Evolutionary conservation across 2,329 filamentous ascomycete species (phyloP), one percentile per base, ranked within the genome.

Genomic region (Colletotrichum filicis): DNA sequence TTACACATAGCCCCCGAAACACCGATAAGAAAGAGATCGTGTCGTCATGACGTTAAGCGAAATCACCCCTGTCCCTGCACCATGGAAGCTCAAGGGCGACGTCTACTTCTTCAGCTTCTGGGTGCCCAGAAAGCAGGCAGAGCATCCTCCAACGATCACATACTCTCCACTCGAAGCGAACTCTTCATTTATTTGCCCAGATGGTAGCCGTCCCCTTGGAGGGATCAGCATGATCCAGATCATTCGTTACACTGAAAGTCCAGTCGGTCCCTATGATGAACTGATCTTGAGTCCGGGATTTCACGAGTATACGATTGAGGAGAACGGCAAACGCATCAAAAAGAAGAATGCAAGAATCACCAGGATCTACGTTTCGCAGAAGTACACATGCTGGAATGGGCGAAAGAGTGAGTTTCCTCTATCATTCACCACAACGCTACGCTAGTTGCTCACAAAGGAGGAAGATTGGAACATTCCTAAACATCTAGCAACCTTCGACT

Each of bases 381-480:
- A 86, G 74, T 76, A 86, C 26, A 87, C 86, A 0, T 86, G 85
- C 74, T 89, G 85, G 79, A 89, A 90, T 70, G 88, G 88, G 9
- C 79, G 87, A 52, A 83, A 80, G 37, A 88, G 87, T 88, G 76
- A 77, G 82, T 79, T 19, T 8, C 35, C 56, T 7, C 66, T 37
- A 12, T n/a, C 1, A 7, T n/a, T 24, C 14, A 6, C 26, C 55
- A 4, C 19, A 19, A 0, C 19, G 11, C 19, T 5, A 14, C 5
- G 26, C 12, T 16, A 26, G 32, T n/a, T 37, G 35, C 30, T 57
- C 8, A 37, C 55, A 58, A 16, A 8, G 19, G 11, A 14, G 3
- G 16, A 57, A 87, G 86, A 89, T 74, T 90, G 87, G 87, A 89
- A 88, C 76, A 85, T 88, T 35, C 87, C 88, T 14, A 90, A 90